Evolutionary conservation across 2,329 filamentous ascomycete species (phyloP), one percentile per base, ranked within the genome.

Genomic region (Massarina eburnea): DNA sequence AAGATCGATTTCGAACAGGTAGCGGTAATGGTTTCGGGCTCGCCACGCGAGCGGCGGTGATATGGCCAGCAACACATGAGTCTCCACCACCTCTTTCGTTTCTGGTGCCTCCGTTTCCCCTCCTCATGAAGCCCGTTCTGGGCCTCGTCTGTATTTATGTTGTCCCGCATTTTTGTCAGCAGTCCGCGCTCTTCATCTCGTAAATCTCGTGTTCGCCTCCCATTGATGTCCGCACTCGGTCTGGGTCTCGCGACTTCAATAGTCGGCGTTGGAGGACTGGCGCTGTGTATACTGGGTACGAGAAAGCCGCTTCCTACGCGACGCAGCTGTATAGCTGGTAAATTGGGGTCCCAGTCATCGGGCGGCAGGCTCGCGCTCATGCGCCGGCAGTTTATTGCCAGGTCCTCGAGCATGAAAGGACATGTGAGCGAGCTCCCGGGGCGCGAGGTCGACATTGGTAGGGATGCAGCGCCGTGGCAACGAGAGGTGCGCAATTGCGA

Each of bases 371-470:
- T 45, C 1, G 45, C 49, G 1, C 54, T 56, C 2, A 59, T 40
- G 1, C 43, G 41, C 36, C 55, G 52, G 17, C 40, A 42, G 18
- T 55, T 46, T 1, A 12, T 10, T 19, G 43, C 45, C 2, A 59
- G 37, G 33, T 56, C 51, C 15, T 43, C 35, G 5, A 62, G 54
- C 54, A 61, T 58, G 12, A 44, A 40, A 5, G 49, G 56, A 14
- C 47, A 48, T 9, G 22, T 19, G 35, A 52, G 20, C 19, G 32
- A 15, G 3, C 34, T 41, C 4, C 24, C 14, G 14, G 33, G 34
- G 17, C 20, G 27, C 14, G 32, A 35, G 22, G 20, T 19, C 22
- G 35, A 39, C 39, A 35, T 37, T n/a, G 37, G 3, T 20, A 8
- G 18, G 24, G 32, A 3, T 21, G 27, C 4, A 21, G 39, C 14